Evolutionary conservation across 2,329 filamentous ascomycete genomes (phyloP), one percentile per base, ranked within the genome.

Genomic region (Decorospora gaudefroyi): DNA sequence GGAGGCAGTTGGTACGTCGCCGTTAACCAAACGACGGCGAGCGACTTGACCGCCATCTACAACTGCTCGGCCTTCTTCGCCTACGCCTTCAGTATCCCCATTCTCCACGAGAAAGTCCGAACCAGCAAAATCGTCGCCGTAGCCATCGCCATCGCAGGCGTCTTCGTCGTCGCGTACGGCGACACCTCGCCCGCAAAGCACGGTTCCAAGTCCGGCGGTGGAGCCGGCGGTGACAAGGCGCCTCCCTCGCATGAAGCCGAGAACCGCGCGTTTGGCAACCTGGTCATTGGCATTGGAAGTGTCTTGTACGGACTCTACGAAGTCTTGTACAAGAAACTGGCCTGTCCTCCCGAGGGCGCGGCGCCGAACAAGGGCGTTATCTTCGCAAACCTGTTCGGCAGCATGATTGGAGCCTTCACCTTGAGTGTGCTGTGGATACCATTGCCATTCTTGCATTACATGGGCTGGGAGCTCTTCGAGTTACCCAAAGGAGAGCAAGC

Each of bases 1-100:
- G 93, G 93, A 17, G 82, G 91, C 38, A 92, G 87, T 61, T 99
- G 93, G 93, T 99, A 97, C 65, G 79, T 97, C 23, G 92, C 93
- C 11, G 92, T 99, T 46, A 88, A 90, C 72, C 74, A 96, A 77
- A 99, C 93, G 1, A 96, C 88, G 3, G 87, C 93, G 2, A 90
- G 87, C 55, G 93, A 99, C 70, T 74, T 99, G 60, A 99, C 93
- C 0, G 93, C 93, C 40, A 99, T 99, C 61, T 99, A 99, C 80
- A 99, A 99, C 74, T 99, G 93, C 78, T 95, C 89, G 39, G 92
- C 93, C 46, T 99, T 99, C 73, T 99, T 99, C 70, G 93, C 93
- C 34, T 99, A 99, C 67, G 92, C 89, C 9, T 99, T 99, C 68
- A 95, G 88, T 31, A 90, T 99, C 30, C 90, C 91, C 1, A 73